A percentile compares a stretch with the other conserved stretches of the same genome.
These are phyloP conservation scores for Fagus crenata DNA, from an alignment of 306 rosid species.

Conservation along the genomic window DNA sequence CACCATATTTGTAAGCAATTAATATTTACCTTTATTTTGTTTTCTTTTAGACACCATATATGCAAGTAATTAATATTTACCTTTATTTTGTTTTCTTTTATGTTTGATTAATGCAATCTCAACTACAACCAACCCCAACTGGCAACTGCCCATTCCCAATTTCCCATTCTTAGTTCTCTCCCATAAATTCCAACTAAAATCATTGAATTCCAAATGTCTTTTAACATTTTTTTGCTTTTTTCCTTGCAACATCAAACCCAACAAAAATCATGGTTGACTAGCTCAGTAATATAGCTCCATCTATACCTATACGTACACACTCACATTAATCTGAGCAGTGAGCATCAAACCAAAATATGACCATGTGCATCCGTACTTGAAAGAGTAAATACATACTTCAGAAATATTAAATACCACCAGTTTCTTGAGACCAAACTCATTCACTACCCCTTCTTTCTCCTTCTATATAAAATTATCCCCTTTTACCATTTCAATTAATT, in stretches of 20 bases:
- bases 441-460: background rate
- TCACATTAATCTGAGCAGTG: background rate
- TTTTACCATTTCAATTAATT: background rate
- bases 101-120: background rate
- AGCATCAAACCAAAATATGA: background rate
- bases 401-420: slow-evolving; percentile 9
- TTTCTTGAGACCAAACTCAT: background rate
- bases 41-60: too few relatives aligned
- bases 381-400: background rate
- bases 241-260: background rate
- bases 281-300: background rate
- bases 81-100: too few relatives aligned
- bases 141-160: background rate
- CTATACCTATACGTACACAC: background rate
- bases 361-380: background rate
- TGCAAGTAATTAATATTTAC: too few relatives aligned
- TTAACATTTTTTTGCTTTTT: background rate
- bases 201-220: background rate
- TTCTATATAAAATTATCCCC: background rate
- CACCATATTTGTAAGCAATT: too few relatives aligned
- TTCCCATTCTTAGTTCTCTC: background rate
- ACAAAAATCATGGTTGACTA: too few relatives aligned
- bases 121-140: slow-evolving; percentile 13
- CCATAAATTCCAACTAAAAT: background rate
- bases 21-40: too few relatives aligned